Base-by-base conservation (phyloP, 768 basidiomycete species). In the Naganishia onofrii region DNA sequence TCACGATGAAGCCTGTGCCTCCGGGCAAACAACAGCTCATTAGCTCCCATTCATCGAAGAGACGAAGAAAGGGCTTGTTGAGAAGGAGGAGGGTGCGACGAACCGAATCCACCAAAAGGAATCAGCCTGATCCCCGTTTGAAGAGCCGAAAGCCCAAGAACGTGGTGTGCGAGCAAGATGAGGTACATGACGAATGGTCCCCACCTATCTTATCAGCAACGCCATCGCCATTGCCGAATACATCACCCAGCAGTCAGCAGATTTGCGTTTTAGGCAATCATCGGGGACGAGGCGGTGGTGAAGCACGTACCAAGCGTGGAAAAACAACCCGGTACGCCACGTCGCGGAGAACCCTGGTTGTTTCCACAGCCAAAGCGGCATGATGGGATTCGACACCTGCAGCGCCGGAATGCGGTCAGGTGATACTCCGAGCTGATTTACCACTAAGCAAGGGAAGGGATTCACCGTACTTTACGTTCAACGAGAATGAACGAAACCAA, bases 221-320 rank as follows among this genome's bases (percentile, higher is more conserved):
- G n/a, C n/a, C n/a, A n/a, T n/a, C n/a, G n/a, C n/a, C n/a, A n/a
- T n/a, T n/a, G n/a, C n/a, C n/a, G n/a, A n/a, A n/a, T n/a, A n/a
- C n/a, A n/a, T n/a, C n/a, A n/a, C n/a, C n/a, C n/a, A n/a, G n/a
- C n/a, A n/a, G 23, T 51, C 6, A 51, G 48, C n/a, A n/a, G 48
- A 3, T 3, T 51, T n/a, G 23, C 48, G 21, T n/a, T 51, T n/a
- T n/a, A n/a, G n/a, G n/a, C n/a, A n/a, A n/a, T n/a, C n/a, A n/a
- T n/a, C n/a, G n/a, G n/a, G n/a, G n/a, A 26, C n/a, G 23, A 36
- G 3, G 32, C 38, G 7, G n/a, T 15, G 9, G 2, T 32, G 1
- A 58, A 8, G n/a, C n/a, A 26, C 34, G 31, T 38, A 38, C 34
- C 57, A 58, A 9, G 57, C 57, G 23, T 58, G 57, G 28, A 58